Conservation (phyloP, 345 rosid genomes). For the Viola odorata region DNA sequence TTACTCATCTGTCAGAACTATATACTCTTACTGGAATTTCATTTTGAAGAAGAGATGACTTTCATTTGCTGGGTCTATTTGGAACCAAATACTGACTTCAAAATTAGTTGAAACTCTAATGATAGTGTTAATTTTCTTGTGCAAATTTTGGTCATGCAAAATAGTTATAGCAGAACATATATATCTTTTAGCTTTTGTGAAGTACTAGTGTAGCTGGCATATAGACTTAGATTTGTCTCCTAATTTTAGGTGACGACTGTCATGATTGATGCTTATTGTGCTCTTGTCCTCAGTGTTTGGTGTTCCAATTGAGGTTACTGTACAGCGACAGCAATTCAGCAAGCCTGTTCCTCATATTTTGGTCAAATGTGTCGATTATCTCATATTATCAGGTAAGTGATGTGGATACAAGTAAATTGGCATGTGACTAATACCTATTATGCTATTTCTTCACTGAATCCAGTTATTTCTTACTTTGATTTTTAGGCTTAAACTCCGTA, state of each 20-base stretch:
- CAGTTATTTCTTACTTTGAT: conserved; percentile 3
- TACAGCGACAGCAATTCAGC: conserved; percentile 67
- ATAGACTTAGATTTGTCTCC: no score
- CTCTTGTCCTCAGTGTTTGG: conserved; percentile 61
- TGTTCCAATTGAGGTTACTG: conserved; percentile 69
- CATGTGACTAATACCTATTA: not conserved
- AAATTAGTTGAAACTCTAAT: not conserved
- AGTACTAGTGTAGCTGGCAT: no score
- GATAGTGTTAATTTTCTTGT: no score
- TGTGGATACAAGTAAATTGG: conserved; percentile 1
- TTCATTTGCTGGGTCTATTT: no score
- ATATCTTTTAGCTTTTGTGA: no score
- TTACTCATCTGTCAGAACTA: not conserved
- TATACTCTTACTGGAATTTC: no score
- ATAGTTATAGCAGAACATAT: no score
- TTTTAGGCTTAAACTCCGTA: conserved; percentile 62
- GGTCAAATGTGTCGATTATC: conserved; percentile 74
- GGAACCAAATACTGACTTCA: not conserved
- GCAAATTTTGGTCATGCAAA: no score
- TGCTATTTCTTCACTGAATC: not conserved
- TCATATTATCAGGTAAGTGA: conserved; percentile 64
- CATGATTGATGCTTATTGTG: not conserved
- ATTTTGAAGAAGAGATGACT: no score
- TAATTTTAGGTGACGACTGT: no score
- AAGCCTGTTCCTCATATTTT: conserved; percentile 61